These are phyloP conservation scores for Euclidium syriacum DNA, from an alignment of 345 rosid genomes.

Conservation along the genomic window DNA sequence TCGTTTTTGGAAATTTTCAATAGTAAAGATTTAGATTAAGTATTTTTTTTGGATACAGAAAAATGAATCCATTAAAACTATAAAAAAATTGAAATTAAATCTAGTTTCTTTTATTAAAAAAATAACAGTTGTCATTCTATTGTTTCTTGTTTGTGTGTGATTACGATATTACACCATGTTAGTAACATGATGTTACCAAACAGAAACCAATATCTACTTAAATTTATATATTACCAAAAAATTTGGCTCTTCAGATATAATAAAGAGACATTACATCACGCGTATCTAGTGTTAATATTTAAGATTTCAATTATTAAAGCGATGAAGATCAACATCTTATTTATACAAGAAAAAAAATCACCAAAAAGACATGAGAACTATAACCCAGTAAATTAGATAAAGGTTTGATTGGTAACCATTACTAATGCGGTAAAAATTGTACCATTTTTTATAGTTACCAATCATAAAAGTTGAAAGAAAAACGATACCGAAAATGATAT, in stretches of 20 bases:
- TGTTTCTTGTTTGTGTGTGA: background rate
- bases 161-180: background rate
- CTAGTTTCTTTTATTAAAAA: background rate
- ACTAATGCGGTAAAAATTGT: too few relatives aligned
- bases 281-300: background rate
- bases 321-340: background rate
- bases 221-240: background rate
- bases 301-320: background rate
- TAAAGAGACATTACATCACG: conserved; percentile 1
- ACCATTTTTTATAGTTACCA: too few relatives aligned
- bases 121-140: background rate
- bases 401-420: too few relatives aligned
- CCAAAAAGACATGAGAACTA: too few relatives aligned
- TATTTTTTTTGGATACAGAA: too few relatives aligned
- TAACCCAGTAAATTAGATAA: too few relatives aligned
- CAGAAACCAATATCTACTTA: background rate
- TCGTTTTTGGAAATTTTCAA: too few relatives aligned
- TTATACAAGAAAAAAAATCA: background rate
- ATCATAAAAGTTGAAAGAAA: too few relatives aligned
- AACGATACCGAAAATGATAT: too few relatives aligned
- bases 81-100: too few relatives aligned
- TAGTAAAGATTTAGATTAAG: too few relatives aligned
- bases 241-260: background rate
- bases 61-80: too few relatives aligned
- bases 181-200: conserved; percentile 16